phyloP scores from a whole-genome alignment of 139 green algal species.

The Coelastrella sp. region DNA sequence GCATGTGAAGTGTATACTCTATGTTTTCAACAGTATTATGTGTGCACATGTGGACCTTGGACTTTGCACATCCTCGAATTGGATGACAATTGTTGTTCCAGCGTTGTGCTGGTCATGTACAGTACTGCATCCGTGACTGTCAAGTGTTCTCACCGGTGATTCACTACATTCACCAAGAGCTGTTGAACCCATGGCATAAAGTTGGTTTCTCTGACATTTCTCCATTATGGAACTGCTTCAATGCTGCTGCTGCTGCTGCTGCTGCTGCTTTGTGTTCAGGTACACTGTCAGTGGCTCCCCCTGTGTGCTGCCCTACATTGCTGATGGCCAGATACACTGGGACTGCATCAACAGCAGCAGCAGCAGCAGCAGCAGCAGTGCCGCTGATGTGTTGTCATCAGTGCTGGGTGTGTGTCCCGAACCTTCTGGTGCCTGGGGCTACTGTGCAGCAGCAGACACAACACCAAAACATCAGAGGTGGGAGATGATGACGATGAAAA shows the following conservation, averaged over 20 bases:
- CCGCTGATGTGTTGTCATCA: constrained; percentile 2
- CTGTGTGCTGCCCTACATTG: not conserved
- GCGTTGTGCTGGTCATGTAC: too few relatives aligned
- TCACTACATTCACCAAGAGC: too few relatives aligned
- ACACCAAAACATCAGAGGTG: not conserved
- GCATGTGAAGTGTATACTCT: not conserved
- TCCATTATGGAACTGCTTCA: too few relatives aligned
- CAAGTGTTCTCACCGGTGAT: too few relatives aligned
- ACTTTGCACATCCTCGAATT: too few relatives aligned
- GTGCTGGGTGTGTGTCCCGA: not conserved
- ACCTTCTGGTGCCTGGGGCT: not conserved
- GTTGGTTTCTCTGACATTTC: too few relatives aligned
- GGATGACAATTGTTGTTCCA: too few relatives aligned
- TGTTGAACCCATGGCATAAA: too few relatives aligned
- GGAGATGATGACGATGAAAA: too few relatives aligned
- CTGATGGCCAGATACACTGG: not conserved
- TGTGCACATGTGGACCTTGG: too few relatives aligned
- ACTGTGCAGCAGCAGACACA: not conserved
- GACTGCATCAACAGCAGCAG: not conserved
- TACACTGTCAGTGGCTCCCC: not conserved
- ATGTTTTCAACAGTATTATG: too few relatives aligned
- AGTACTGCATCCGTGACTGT: too few relatives aligned
- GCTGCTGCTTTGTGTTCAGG: not conserved
- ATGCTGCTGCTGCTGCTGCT: not conserved
- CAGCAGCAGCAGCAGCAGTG: not conserved